Evolutionary conservation across 768 basidiomycete species (phyloP), one percentile per base, ranked within the genome.

Genomic region (Boletus rubroflammeus): DNA sequence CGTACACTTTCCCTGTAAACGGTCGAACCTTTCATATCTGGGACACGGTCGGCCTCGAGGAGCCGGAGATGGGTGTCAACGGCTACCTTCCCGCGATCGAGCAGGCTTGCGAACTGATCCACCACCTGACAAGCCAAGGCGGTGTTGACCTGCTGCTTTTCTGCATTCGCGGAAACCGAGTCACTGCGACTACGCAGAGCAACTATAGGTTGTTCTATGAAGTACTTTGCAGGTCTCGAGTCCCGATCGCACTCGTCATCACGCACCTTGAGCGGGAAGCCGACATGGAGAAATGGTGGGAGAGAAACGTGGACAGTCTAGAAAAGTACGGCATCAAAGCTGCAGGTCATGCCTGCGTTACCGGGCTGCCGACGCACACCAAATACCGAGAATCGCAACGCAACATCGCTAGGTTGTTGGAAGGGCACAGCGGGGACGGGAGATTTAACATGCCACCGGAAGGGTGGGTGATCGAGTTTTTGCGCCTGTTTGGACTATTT

Each of bases 131-230:
- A 5, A 36, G 29, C 4, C 58, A 47, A 14, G 72, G 65, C 1
- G 78, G 78, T 31, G 62, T 80, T 14, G 67, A 68, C 55, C 71
- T 79, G 25, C 65, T 79, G 1, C 64, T 78, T 0, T 78, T 72
- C 56, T 72, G 72, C 56, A 72, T 79, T 19, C 72, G 74, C 3
- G 75, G 69, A 11, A 73, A 75, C n/a, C 62, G 74, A 38, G 68
- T 77, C 62, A 73, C 67, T 8, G 72, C 69, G 43, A 64, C 63
- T 1, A 63, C 68, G 36, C 65, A 68, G 48, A 69, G 70, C 54
- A 79, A 78, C 62, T 78, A 76, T 59, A 62, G 64, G 47, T 36
- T 78, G 29, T 76, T 78, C 61, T 66, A 66, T n/a, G 70, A 78
- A 40, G 69, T 77, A 10, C 71, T 78, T 13, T 78, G 78, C 54